A percentile compares a stretch with the other conserved stretches of the same genome.
phyloP scores from a whole-genome alignment of 2,329 filamentous ascomycete genomes.

The Dactylellina drechsleri region DNA sequence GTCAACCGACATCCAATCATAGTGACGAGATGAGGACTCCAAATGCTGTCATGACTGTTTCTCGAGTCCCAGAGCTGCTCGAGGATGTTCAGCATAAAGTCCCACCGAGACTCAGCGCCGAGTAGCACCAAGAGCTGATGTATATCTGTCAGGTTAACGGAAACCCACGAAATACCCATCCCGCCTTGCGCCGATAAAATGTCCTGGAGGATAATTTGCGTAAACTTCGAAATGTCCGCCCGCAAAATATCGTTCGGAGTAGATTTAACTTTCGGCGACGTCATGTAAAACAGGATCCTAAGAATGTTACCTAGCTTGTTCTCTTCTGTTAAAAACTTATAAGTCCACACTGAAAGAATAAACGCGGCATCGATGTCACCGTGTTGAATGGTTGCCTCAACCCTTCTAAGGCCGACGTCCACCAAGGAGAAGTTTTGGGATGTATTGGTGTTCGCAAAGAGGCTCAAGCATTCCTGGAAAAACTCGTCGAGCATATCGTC shows the following conservation, averaged over 20 bases:
- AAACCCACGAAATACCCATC: conserved; percentile 45
- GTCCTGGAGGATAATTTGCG: conserved; percentile 37
- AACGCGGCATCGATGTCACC: conserved; percentile 42
- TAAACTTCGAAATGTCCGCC: conserved; percentile 40
- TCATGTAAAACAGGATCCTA: conserved; percentile 44
- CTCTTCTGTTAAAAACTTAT: conserved; percentile 38
- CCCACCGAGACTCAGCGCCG: conserved; percentile 28
- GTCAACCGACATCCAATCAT: conserved; percentile 35
- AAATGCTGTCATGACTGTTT: conserved; percentile 35
- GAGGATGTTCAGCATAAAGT: conserved; percentile 38
- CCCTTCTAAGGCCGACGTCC: conserved; percentile 36
- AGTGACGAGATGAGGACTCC: conserved; percentile 41
- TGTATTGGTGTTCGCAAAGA: conserved; percentile 17
- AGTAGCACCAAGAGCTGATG: conserved; percentile 28
- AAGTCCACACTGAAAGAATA: conserved; percentile 45
- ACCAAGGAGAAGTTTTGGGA: conserved; percentile 32
- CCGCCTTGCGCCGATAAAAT: conserved; percentile 27
- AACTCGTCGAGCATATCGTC: conserved; percentile 49
- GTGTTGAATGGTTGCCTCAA: conserved; percentile 21
- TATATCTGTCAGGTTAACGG: conserved; percentile 28
- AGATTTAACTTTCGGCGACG: conserved; percentile 31
- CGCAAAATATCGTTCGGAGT: conserved; percentile 23
- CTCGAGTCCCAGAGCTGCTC: conserved; percentile 47
- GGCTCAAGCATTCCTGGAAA: conserved; percentile 33
- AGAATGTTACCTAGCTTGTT: conserved; percentile 38